phyloP scores from a whole-genome alignment of 2,329 filamentous ascomycete species.

The Xylariomycetidae sp. region DNA sequence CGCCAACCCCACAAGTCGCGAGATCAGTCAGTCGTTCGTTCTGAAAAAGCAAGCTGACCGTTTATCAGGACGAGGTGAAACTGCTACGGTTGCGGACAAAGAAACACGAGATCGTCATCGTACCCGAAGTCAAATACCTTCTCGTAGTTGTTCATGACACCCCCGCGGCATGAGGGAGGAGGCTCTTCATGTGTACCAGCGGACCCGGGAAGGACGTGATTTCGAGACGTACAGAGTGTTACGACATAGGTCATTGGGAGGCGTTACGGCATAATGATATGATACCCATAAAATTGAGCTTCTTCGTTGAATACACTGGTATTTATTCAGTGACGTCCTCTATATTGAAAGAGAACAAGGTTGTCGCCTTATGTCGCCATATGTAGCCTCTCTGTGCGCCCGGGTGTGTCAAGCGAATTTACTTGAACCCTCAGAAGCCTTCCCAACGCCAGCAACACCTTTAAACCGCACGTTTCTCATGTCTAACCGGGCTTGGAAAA shows the following conservation, averaged over 20 bases:
- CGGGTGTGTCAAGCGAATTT: no score
- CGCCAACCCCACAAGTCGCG: conserved; percentile 1
- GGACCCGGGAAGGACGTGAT: no score
- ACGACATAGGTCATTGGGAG: background rate
- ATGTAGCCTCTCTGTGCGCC: no score
- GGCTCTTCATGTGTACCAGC: no score
- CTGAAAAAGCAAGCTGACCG: background rate
- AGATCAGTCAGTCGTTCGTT: conserved; percentile 4
- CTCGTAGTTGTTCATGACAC: conserved; percentile 78
- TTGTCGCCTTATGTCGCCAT: no score
- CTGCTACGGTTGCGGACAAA: conserved; percentile 73
- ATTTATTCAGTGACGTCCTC: no score
- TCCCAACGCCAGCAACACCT: no score
- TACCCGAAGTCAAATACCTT: conserved; percentile 74
- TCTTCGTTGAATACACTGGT: background rate
- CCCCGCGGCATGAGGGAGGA: conserved; percentile 63
- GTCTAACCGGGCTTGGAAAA: no score
- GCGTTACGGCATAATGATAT: conserved; percentile 1
- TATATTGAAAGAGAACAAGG: no score
- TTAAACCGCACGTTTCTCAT: no score
- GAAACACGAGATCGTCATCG: conserved; percentile 79
- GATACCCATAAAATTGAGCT: background rate
- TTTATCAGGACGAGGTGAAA: conserved; percentile 65
- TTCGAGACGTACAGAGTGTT: no score
- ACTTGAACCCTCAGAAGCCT: no score